Percentiles rank a stretch among this genome's conserved stretches.
Evolutionary conservation across 208 protist genomes (phyloP).

Genomic region (Wallacemonas sp.): DNA sequence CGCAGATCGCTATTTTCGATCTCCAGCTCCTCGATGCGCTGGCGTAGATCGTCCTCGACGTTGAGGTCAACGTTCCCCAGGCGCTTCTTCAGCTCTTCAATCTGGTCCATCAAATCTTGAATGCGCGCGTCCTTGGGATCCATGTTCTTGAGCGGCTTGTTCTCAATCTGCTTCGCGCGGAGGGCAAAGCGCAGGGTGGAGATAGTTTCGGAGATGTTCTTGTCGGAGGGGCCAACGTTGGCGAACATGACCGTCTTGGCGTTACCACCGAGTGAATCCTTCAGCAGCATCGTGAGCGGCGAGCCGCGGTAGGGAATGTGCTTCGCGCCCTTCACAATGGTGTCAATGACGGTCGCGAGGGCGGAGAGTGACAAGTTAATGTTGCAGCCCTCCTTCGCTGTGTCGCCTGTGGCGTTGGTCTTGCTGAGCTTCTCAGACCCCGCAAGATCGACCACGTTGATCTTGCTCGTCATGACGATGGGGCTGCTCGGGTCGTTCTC

Average conservation of each 20-base stretch:
- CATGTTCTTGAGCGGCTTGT: slow-evolving; percentile 94
- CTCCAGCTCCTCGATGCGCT: slow-evolving; percentile 92
- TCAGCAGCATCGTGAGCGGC: slow-evolving; percentile 92
- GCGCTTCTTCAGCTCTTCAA: slow-evolving; percentile 85
- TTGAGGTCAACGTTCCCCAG: slow-evolving; percentile 89
- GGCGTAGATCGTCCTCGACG: slow-evolving; percentile 84
- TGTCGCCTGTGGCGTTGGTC: slow-evolving; percentile 93
- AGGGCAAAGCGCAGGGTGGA: slow-evolving; percentile 90
- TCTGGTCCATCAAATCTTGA: slow-evolving; percentile 86
- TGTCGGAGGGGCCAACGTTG: slow-evolving; percentile 80
- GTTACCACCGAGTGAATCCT: slow-evolving; percentile 90
- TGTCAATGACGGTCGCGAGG: slow-evolving; percentile 91
- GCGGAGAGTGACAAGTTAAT: slow-evolving; percentile 95
- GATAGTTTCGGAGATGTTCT: slow-evolving; percentile 89
- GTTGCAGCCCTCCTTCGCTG: slow-evolving; percentile 92
- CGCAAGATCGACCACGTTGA: slow-evolving; percentile 95
- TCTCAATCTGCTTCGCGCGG: slow-evolving; percentile 94
- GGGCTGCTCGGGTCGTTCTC: slow-evolving; percentile 83
- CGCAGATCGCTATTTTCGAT: slow-evolving; percentile 85
- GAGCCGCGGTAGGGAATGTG: slow-evolving; percentile 93
- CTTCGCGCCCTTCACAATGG: slow-evolving; percentile 86
- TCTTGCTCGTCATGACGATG: slow-evolving; percentile 87
- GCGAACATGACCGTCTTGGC: slow-evolving; percentile 94
- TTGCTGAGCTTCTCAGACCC: slow-evolving; percentile 92
- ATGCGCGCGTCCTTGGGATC: slow-evolving; percentile 91